phyloP scores from a whole-genome alignment of 768 basidiomycete genomes.

The Solioccasus polychromus region DNA sequence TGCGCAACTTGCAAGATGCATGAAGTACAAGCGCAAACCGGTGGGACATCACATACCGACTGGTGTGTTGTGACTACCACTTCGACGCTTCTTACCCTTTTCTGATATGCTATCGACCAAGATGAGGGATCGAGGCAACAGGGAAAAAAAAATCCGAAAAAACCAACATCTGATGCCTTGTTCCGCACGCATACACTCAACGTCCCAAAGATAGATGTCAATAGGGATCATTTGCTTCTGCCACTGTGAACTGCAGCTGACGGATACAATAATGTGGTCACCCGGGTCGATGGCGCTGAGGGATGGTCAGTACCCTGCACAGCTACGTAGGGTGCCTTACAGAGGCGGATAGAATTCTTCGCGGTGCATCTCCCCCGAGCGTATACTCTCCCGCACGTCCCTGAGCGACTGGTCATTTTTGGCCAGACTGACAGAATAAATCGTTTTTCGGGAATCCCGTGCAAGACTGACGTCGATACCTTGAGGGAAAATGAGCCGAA shows the following conservation, averaged over 20 bases:
- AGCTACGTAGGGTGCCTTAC: background rate
- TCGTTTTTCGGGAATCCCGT: constrained; percentile 3
- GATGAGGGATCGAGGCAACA: background rate
- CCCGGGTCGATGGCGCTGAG: constrained; percentile 2
- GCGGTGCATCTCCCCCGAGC: background rate
- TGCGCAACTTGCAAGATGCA: constrained; percentile 3
- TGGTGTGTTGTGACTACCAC: constrained; percentile 3
- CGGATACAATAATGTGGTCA: background rate
- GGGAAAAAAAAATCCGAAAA: background rate
- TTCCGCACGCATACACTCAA: background rate
- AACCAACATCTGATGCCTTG: constrained; percentile 5
- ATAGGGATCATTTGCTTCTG: background rate
- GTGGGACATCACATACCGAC: background rate
- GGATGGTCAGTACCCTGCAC: background rate
- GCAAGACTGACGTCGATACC: constrained; percentile 5
- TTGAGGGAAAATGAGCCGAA: background rate
- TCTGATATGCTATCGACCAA: constrained; percentile 7
- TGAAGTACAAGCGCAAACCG: background rate
- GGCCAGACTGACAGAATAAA: constrained; percentile 2
- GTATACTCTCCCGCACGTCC: background rate
- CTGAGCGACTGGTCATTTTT: background rate
- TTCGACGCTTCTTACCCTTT: constrained; percentile 5
- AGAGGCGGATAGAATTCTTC: constrained; percentile 5
- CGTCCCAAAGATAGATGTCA: constrained; percentile 2
- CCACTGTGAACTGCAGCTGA: background rate